Evolutionary conservation across 768 basidiomycete genomes (phyloP), one percentile per base, ranked within the genome.

Genomic region (Piloderma croceum): DNA sequence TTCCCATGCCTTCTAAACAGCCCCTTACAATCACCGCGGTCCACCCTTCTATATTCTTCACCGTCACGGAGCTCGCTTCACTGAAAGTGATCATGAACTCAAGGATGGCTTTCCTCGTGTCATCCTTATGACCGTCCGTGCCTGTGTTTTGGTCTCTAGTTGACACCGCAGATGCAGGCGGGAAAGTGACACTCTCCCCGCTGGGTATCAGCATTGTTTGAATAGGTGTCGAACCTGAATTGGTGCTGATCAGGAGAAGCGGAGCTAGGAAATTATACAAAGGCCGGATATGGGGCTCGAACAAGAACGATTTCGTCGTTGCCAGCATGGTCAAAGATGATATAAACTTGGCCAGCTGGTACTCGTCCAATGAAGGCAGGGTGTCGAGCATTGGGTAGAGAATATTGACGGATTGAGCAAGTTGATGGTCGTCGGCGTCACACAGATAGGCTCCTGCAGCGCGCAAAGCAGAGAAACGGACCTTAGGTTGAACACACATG

Each of bases 81-180:
- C 74, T 78, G 13, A 94, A 60, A 10, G 75, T 78, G 39, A 92
- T 69, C 77, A 93, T 82, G 39, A 93, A 77, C 59, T 93, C 90
- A 7, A 91, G 63, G 7, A 87, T 84, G 1, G 79, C 76, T 38
- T 80, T 75, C 7, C 88, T 69, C 22, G 88, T 69, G 15, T 81
- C 80, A 27, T 80, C 74, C 39, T 76, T 72, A 42, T 84, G 81
- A 35, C 90, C 84, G 13, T 74, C 71, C 19, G 72, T 74, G 12
- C 70, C 67, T 0, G 46, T 47, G 10, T 9, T 62, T 2, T 55
- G 54, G n/a, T n/a, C n/a, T 3, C 59, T 59, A 21, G 53, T 56
- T 10, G 18, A 54, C 5, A 55, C 56, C 18, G 59, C 65, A 3
- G 56, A 50, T 3, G 51, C 46, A 1, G 71, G 65, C 3, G 64